These are phyloP conservation scores for Nemania abortiva DNA, from an alignment of 2,329 filamentous ascomycete species.

Conservation along the genomic window DNA sequence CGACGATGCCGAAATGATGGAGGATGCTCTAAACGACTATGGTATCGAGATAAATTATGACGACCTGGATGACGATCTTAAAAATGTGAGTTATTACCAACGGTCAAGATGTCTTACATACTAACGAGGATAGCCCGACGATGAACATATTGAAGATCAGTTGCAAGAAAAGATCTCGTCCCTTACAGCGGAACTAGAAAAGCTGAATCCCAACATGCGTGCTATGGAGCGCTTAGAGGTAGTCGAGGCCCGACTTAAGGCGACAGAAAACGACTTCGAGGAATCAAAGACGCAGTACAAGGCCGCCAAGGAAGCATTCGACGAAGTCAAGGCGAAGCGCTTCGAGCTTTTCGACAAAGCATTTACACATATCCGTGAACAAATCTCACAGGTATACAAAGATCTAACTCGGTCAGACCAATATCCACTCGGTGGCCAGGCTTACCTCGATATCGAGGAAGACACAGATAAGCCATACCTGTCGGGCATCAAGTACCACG, in stretches of 20 bases:
- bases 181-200: slow-evolving; percentile 84
- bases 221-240: slow-evolving; percentile 91
- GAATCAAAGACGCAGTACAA: slow-evolving; percentile 81
- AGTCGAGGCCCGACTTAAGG: slow-evolving; percentile 83
- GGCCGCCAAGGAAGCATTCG: slow-evolving; percentile 84
- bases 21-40: slow-evolving; percentile 82
- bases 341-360: slow-evolving; percentile 95
- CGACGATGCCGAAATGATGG: slow-evolving; percentile 70
- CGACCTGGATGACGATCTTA: slow-evolving; percentile 82
- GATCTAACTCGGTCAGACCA: slow-evolving; percentile 90
- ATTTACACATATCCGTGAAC: slow-evolving; percentile 93
- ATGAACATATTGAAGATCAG: slow-evolving; percentile 77
- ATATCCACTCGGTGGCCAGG: slow-evolving; percentile 92
- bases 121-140: slow-evolving; percentile 66
- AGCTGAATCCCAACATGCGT: slow-evolving; percentile 96
- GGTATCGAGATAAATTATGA: slow-evolving; percentile 92
- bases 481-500: slow-evolving; percentile 96
- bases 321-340: slow-evolving; percentile 82
- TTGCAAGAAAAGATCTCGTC: slow-evolving; percentile 82
- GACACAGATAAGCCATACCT: slow-evolving; percentile 97
- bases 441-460: slow-evolving; percentile 90
- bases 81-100: slow-evolving; percentile 69
- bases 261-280: slow-evolving; percentile 90
- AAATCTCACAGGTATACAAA: slow-evolving; percentile 94
- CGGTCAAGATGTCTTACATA: slow-evolving; percentile 46